These are phyloP conservation scores for Xylaria digitata DNA, from an alignment of 2,329 filamentous ascomycete genomes.

Conservation along the genomic window DNA sequence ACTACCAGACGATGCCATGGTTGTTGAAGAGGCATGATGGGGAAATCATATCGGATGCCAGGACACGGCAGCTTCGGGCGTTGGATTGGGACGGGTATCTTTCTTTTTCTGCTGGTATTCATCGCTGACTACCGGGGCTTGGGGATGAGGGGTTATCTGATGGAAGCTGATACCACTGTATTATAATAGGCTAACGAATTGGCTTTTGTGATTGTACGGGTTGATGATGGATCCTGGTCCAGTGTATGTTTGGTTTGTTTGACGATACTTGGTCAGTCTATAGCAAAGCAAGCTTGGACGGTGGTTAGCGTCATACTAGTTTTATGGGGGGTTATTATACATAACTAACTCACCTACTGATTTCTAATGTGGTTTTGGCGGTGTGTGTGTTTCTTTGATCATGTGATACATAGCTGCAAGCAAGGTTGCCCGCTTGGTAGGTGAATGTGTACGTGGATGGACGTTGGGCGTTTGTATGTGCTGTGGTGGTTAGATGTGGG, in stretches of 20 bases:
- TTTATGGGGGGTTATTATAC: not conserved
- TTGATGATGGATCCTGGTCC: slow-evolving; percentile 9
- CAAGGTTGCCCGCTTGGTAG: not conserved
- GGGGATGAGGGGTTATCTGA: slow-evolving; percentile 12
- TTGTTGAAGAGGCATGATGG: slow-evolving; percentile 47
- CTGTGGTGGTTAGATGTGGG: not conserved
- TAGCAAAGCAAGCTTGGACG: slow-evolving; percentile 7
- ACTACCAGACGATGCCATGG: slow-evolving; percentile 53
- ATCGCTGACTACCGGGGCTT: slow-evolving; percentile 3
- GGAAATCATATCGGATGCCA: slow-evolving; percentile 5
- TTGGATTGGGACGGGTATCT: slow-evolving; percentile 16
- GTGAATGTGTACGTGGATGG: not conserved
- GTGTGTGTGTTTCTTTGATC: slow-evolving; percentile 20
- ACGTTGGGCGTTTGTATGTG: not conserved
- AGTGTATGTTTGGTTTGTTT: slow-evolving; percentile 18
- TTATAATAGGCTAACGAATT: slow-evolving; percentile 34
- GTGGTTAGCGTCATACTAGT: slow-evolving; percentile 15
- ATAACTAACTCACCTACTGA: not conserved
- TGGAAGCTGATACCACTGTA: slow-evolving; percentile 34
- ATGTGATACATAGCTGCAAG: slow-evolving; percentile 15
- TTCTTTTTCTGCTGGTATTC: slow-evolving; percentile 13
- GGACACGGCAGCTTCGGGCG: slow-evolving; percentile 33
- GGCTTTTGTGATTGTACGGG: slow-evolving; percentile 28
- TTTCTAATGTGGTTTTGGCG: slow-evolving; percentile 20
- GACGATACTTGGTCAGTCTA: not conserved